Percentiles rank a stretch among this genome's conserved stretches.
Evolutionary conservation across 176 grass and related monocot species (phyloP).

Genomic region (Coix lacrymajobi): DNA sequence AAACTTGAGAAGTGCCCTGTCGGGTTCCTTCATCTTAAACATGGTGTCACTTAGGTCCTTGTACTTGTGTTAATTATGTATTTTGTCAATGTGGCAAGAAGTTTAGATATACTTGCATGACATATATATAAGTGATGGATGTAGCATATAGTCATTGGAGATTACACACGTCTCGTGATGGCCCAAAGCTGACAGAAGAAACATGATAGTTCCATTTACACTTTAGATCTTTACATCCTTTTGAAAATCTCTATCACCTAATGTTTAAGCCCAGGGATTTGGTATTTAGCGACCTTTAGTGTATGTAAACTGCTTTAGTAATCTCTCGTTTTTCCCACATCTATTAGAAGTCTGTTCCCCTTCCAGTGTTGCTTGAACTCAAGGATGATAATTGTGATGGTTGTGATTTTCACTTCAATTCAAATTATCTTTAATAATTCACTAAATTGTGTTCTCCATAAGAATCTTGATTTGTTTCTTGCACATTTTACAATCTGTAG

Average conservation of each 20-base stretch:
- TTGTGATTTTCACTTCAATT: not conserved
- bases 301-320: not conserved
- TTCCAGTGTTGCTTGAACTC: not conserved
- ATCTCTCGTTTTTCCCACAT: not conserved
- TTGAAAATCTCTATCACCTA: not conserved
- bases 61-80: not conserved
- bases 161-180: not conserved
- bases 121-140: not conserved
- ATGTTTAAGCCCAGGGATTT: not conserved
- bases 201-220: not conserved
- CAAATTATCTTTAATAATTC: not conserved
- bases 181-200: not conserved
- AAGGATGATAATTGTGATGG: not conserved
- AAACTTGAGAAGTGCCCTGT: not conserved
- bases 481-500: not conserved
- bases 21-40: not conserved
- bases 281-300: not conserved
- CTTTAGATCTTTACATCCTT: not conserved
- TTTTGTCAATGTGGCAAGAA: not conserved
- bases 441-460: not conserved
- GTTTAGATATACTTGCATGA: not conserved
- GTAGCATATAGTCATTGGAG: not conserved
- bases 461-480: slow-evolving; percentile 12
- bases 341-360: not conserved
- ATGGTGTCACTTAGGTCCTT: not conserved